Percentiles rank a stretch among this genome's conserved stretches.
These are phyloP conservation scores for Eucalyptus victrix DNA, from an alignment of 345 rosid species.

Conservation along the genomic window DNA sequence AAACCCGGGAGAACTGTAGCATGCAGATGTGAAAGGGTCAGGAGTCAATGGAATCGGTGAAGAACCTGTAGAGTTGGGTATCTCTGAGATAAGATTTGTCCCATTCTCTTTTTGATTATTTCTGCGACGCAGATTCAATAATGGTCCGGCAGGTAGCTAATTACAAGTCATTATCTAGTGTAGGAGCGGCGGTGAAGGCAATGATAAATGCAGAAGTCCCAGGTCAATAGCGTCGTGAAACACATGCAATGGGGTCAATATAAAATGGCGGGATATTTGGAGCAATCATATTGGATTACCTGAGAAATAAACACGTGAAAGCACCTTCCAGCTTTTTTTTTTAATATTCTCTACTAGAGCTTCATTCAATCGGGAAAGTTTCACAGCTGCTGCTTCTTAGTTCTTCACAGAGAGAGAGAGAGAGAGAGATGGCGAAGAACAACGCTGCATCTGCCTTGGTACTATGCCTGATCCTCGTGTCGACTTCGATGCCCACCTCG, in stretches of 20 bases:
- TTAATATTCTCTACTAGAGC: background rate
- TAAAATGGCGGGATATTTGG: background rate
- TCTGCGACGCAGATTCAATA: background rate
- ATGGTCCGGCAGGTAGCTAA: background rate
- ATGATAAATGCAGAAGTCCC: background rate
- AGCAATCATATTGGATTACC: background rate
- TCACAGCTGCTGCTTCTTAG: background rate
- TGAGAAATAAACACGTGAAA: background rate
- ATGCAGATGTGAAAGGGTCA: background rate
- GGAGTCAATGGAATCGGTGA: background rate
- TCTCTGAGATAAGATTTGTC: background rate
- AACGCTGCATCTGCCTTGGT: conserved; percentile 10
- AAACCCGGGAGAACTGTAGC: background rate
- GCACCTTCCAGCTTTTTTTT: background rate
- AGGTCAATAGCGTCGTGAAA: background rate
- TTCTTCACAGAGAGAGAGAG: background rate
- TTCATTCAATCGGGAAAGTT: background rate
- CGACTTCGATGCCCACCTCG: conserved; percentile 32
- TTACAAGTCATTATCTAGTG: no score
- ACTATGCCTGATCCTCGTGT: conserved; percentile 11
- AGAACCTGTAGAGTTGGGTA: background rate
- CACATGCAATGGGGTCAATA: background rate
- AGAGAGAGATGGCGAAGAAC: conserved; percentile 10
- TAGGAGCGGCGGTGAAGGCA: no score
- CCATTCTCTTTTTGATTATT: background rate